These are phyloP conservation scores for Gynandropsis gynandra DNA, from an alignment of 345 rosid genomes.

Conservation along the genomic window DNA sequence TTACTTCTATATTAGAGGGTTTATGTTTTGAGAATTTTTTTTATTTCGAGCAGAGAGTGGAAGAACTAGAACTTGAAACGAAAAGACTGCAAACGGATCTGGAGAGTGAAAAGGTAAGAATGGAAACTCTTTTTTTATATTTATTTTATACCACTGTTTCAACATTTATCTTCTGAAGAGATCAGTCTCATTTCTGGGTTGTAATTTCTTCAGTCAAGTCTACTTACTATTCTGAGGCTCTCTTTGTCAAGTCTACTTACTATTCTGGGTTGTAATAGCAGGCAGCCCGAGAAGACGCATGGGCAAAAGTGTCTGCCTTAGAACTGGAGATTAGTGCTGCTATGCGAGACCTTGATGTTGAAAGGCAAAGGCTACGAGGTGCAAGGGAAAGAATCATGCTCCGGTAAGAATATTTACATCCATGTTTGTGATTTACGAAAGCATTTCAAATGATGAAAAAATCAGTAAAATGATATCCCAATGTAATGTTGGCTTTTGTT, in stretches of 20 bases:
- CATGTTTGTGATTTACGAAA: constrained; percentile 6
- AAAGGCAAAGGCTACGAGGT: constrained; percentile 85
- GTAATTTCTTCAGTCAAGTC: constrained; percentile 4
- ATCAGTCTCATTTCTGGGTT: too few relatives aligned
- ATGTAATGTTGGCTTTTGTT: constrained; percentile 4
- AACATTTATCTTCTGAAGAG: constrained; percentile 14
- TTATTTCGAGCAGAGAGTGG: constrained; percentile 57
- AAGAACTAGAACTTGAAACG: constrained; percentile 67
- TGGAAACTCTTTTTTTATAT: too few relatives aligned
- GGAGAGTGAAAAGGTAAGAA: constrained; percentile 77
- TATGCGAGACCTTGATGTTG: constrained; percentile 80
- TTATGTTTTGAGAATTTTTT: constrained; percentile 8
- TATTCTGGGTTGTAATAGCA: too few relatives aligned
- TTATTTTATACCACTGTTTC: background rate
- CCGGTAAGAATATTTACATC: constrained; percentile 45
- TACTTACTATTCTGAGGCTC: constrained; percentile 52
- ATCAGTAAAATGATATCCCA: background rate
- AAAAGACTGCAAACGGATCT: constrained; percentile 56
- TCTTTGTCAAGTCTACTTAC: constrained; percentile 43
- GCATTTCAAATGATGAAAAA: constrained; percentile 4
- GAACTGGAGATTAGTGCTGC: constrained; percentile 81
- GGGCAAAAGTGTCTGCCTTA: constrained; percentile 88
- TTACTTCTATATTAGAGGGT: constrained; percentile 15
- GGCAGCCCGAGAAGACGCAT: constrained; percentile 97
- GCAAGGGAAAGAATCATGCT: constrained; percentile 99